Evolutionary conservation across 129 eudicot genomes (phyloP).

Genomic region (Flaveria ramosissima): DNA sequence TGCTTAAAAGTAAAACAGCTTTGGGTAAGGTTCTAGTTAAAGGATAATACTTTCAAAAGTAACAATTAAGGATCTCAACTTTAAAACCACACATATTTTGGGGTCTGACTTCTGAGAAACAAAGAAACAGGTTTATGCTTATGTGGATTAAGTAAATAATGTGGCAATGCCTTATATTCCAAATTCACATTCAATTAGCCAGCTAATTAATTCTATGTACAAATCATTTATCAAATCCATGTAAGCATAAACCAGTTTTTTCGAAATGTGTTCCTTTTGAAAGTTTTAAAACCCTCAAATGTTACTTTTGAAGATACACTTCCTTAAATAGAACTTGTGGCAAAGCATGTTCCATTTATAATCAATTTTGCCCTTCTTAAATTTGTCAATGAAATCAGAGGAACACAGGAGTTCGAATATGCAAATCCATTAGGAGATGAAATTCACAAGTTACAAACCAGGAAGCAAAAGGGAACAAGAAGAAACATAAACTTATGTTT

Average conservation of each 20-base stretch:
- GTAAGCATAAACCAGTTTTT: neutral
- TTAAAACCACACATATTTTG: neutral
- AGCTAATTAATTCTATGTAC: neutral
- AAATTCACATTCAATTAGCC: too few relatives aligned
- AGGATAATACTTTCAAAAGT: neutral
- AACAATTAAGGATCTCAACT: neutral
- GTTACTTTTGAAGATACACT: neutral
- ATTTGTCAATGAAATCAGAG: neutral
- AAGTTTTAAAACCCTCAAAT: neutral
- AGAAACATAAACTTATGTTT: neutral
- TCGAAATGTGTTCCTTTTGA: too few relatives aligned
- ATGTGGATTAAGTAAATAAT: neutral
- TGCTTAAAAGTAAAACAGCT: neutral
- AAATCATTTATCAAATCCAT: neutral
- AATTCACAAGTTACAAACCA: neutral
- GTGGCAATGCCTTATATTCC: neutral
- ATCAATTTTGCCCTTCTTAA: neutral
- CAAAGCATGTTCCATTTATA: neutral
- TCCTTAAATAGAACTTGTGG: neutral
- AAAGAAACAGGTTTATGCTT: neutral
- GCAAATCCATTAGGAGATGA: neutral
- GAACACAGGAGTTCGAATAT: neutral
- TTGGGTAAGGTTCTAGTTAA: neutral
- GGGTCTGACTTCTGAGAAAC: neutral
- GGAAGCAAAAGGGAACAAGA: constrained; percentile 3